Base-by-base conservation (phyloP, 805 yeast species). In the Candida easanensis region DNA sequence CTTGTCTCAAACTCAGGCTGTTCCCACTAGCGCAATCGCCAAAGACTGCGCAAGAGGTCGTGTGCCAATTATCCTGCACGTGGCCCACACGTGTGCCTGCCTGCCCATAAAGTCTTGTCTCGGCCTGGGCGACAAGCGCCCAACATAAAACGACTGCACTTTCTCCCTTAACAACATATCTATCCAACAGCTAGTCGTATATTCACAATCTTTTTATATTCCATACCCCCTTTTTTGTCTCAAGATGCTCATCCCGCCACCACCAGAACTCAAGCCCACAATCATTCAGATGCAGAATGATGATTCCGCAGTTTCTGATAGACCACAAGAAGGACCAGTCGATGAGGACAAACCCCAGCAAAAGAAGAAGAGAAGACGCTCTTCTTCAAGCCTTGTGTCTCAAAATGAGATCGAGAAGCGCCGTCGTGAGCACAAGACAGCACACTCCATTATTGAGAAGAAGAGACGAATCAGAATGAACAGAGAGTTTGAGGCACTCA, bases 371-470 rank as follows among this genome's bases (percentile, higher is more conserved):
- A 53, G 56, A 48, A 52, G 60, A 44, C 50, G 56, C 3, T 57
- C 57, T 2, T 54, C 60, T 0, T 33, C 58, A 1, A 53, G 60
- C 4, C 36, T 57, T 2, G 44, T 53, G 5, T 56, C 62, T 2
- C 61, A 56, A 13, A 46, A 52, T 13, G 64, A 60, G 37, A 42
- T 65, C 4, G 78, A 70, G 36, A 62, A 63, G 49, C 68, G 74
- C 43, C 67, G 70, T 44, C 63, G 67, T 39, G 79, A 77, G 34
- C 67, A 77, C 33, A 77, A 74, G 51, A 68, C 73, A 10, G 80
- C 81, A 14, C 95, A 87, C 60, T 81, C 89, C 3, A 80, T 84
- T 32, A 87, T 87, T 46, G 95, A 87, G 61, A 83, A 87, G 56
- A 76, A 86, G 53, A 71, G 95, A 52, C 68, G 95, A 47, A 76